A percentile compares a stretch with the other conserved stretches of the same genome.
These are phyloP conservation scores for Podila horticola DNA, from an alignment of 192 early-diverging fungal genomes.

Conservation along the genomic window DNA sequence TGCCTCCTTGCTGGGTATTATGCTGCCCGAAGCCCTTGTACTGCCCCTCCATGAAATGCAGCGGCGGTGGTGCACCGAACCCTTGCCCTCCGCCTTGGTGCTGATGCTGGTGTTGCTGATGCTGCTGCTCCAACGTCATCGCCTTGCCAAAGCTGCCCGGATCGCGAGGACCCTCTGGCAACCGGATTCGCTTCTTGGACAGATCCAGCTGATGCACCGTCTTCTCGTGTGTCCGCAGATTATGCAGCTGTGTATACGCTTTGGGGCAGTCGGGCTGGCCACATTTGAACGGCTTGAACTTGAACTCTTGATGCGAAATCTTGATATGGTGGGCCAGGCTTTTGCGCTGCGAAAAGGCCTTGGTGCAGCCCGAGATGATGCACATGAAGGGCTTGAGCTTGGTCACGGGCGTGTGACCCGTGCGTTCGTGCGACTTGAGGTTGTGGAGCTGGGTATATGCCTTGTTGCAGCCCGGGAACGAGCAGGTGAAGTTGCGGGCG, in stretches of 20 bases:
- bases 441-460: slow-evolving; percentile 55
- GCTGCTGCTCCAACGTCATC: background rate
- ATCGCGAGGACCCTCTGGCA: slow-evolving; percentile 7
- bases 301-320: slow-evolving; percentile 41
- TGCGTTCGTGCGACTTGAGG: slow-evolving; percentile 59
- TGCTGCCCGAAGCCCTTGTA: too few relatives aligned
- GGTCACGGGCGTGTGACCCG: slow-evolving; percentile 68
- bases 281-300: slow-evolving; percentile 68
- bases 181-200: slow-evolving; percentile 39
- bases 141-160: background rate
- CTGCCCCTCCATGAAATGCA: too few relatives aligned
- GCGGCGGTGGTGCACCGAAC: too few relatives aligned
- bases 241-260: slow-evolving; percentile 81
- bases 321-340: slow-evolving; percentile 78
- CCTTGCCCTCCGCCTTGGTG: background rate
- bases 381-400: slow-evolving; percentile 73
- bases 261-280: slow-evolving; percentile 74
- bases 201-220: slow-evolving; percentile 53
- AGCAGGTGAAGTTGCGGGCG: slow-evolving; percentile 57
- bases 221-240: slow-evolving; percentile 82
- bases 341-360: slow-evolving; percentile 79
- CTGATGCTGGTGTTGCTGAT: background rate
- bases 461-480: slow-evolving; percentile 52
- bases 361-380: slow-evolving; percentile 66
- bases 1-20: too few relatives aligned